Base-by-base conservation (phyloP, 495 filamentous ascomycete genomes). In the Barbatosphaeria neglecta region DNA sequence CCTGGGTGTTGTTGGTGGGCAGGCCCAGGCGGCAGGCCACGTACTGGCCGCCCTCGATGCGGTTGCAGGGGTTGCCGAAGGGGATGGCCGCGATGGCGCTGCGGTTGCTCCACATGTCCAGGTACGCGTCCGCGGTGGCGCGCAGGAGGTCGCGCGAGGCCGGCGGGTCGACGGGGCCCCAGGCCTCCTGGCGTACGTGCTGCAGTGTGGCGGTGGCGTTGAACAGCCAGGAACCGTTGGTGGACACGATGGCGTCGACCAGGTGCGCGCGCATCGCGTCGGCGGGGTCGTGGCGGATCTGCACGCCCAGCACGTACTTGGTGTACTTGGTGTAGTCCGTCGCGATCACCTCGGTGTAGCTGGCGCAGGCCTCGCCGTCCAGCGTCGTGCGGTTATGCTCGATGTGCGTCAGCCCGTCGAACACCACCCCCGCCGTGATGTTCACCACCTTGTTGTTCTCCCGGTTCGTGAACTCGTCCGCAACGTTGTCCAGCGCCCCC, bases 271-370 rank as follows among this genome's bases (percentile, higher is more conserved):
- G 58, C 28, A 39, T 39, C 24, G 52, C 52, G 18, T 55, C 56
- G 5, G 44, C 46, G 0, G 47, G 46, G 44, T 56, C 49, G 51
- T 64, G 64, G 10, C 54, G 60, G 47, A 71, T 62, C 48, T 69
- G 65, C 2, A 63, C 63, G n/a, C 67, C 66, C 35, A 69, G 65
- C 1, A 71, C 65, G 33, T 64, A 64, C 2, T 65, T 64, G 0
- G 55, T 56, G 24, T 25, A 25, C 4, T 9, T 9, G 6, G 25
- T 45, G 4, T 59, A 48, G 31, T 56, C 51, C n/a, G 59, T 50
- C 33, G 55, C 41, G 43, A 71, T 60, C 33, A 71, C 49, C 50
- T 69, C 63, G 0, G 62, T 64, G 54, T 55, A 70, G 4, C 57
- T 55, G 4, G 65, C 58, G 37, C 67, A 71, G 9, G 47, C 54